Base-by-base conservation (phyloP, 31 red algal genomes). In the Asparagopsis taxiformis region DNA sequence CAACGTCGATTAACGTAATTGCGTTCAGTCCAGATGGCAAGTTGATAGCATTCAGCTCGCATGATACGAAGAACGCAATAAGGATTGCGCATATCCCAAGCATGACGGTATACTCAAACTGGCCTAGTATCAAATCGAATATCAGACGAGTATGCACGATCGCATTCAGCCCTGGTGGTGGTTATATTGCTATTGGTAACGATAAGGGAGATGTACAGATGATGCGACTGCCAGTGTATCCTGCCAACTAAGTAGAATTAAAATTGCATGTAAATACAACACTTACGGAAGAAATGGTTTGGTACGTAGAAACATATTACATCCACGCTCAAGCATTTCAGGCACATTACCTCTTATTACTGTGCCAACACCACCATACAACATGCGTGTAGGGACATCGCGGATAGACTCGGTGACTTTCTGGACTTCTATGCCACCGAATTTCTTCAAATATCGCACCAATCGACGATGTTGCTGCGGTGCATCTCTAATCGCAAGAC, bases 181-280 rank as follows among this genome's bases (percentile, higher is more conserved):
- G 84, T 3, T 95, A 79, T 33, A 36, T 95, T 23, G 84, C 91
- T 21, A 55, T 80, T 7, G 91, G 91, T 20, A 89, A 89, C 65
- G 91, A 89, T 41, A 65, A 55, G 31, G 91, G 91, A 32, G 65
- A 73, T 38, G 91, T 82, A 59, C 71, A 84, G n/a, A 44, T 95
- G 63, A 59, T 88, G 24, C 84, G 84, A 57, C 44, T 95, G 43
- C 41, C 34, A n/a, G 49, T 56, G 20, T 93, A 93, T 74, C 74
- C 85, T 43, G 39, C 61, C 8, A 46, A 46, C 41, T 46, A 46
- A 46, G 41, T 46, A 9, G 41, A 46, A 13, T 6, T 46, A 46
- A n/a, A 13, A 46, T 46, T 46, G 41, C 13, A 9, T 46, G 41
- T 46, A 46, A 46, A 46, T 46, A 46, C 41, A n/a, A n/a, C n/a